phyloP scores from a whole-genome alignment of 139 green algal species.

The Parachlorella kessleri region DNA sequence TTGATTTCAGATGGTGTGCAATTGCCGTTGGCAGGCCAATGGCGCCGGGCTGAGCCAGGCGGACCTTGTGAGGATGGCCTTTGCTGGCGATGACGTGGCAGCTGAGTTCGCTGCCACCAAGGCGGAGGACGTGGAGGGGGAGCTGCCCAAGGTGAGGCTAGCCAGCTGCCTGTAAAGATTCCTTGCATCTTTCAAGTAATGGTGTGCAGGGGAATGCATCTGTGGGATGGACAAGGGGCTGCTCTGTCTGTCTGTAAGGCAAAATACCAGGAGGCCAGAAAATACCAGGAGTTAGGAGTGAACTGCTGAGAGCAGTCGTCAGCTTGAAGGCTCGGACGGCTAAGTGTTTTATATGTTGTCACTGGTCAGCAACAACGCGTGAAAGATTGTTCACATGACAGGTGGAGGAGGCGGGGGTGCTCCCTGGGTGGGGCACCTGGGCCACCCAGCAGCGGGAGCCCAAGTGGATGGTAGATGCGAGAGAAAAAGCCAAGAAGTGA shows the following conservation, averaged over 20 bases:
- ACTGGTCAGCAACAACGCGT: no score
- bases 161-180: background rate
- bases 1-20: no score
- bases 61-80: constrained; percentile 67
- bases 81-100: constrained; percentile 93
- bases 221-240: no score
- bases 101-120: constrained; percentile 92
- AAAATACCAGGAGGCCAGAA: no score
- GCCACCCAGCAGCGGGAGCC: constrained; percentile 72
- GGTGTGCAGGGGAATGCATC: no score
- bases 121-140: constrained; percentile 73
- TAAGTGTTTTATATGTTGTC: no score
- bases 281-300: no score
- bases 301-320: no score
- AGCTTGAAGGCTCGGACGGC: no score
- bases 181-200: no score
- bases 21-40: background rate
- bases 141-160: constrained; percentile 67
- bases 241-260: no score
- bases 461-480: constrained; percentile 67
- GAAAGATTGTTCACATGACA: no score
- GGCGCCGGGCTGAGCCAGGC: constrained; percentile 40
- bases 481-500: constrained; percentile 66
- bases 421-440: constrained; percentile 96
- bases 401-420: constrained; percentile 53